A percentile compares a stretch with the other conserved stretches of the same genome.
These are phyloP conservation scores for Globisporangium middletonii DNA, from an alignment of 352 stramenopile genomes.

Conservation along the genomic window DNA sequence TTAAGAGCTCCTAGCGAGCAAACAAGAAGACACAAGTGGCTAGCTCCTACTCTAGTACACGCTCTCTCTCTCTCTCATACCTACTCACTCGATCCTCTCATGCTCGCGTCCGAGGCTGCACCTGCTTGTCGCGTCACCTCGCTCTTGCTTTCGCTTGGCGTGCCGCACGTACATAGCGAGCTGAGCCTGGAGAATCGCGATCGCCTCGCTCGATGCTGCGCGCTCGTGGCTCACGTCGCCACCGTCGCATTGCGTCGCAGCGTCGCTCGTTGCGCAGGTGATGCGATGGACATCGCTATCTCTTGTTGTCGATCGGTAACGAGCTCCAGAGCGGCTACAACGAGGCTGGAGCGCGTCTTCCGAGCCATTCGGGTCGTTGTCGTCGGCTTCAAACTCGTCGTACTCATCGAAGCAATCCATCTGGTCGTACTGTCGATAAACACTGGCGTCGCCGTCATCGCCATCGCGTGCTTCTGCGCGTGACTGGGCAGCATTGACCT, in stretches of 20 bases:
- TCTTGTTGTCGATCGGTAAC: not conserved
- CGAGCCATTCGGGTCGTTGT: not conserved
- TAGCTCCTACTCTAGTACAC: not conserved
- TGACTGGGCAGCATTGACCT: slow-evolving; percentile 1
- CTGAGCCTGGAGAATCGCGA: slow-evolving; percentile 9
- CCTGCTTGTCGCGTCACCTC: not conserved
- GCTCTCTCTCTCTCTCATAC: no score
- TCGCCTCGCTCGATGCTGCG: not conserved
- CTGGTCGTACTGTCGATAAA: not conserved
- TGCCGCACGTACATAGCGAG: slow-evolving; percentile 24
- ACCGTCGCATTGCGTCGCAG: no score
- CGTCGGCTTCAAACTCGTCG: slow-evolving; percentile 5
- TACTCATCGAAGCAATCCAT: not conserved
- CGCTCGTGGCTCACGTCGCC: no score
- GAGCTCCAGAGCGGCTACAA: not conserved
- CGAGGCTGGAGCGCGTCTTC: no score
- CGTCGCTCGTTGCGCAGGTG: no score
- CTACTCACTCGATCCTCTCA: no score
- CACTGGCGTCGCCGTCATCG: not conserved
- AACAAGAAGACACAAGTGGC: not conserved
- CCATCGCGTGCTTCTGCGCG: not conserved
- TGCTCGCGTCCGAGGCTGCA: not conserved
- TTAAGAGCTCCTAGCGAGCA: slow-evolving; percentile 2
- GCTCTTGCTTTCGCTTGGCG: slow-evolving; percentile 7
- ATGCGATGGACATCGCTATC: not conserved